Evolutionary conservation across 2,329 filamentous ascomycete genomes (phyloP).

Genomic region (Tolypocladium ovalisporum): DNA sequence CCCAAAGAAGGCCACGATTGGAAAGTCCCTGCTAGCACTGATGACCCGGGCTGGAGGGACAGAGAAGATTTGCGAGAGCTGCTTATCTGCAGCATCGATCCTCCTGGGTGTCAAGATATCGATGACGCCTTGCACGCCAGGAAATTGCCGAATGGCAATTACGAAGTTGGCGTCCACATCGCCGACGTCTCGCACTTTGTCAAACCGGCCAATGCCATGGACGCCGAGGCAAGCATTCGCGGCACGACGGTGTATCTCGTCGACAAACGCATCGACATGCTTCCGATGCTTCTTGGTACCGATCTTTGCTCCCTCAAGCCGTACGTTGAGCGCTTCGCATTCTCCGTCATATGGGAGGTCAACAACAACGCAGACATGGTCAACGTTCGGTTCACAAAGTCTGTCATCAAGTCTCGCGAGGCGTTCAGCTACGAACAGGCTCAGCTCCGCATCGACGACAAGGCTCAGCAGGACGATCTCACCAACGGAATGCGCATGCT

Average conservation of each 20-base stretch:
- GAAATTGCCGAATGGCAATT: conserved; percentile 80
- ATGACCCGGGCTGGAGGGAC: conserved; percentile 79
- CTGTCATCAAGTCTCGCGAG: conserved; percentile 91
- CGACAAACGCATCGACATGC: conserved; percentile 99
- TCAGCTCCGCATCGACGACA: conserved; percentile 86
- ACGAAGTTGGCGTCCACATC: conserved; percentile 94
- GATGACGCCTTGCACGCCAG: conserved; percentile 91
- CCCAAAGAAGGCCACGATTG: conserved; percentile 87
- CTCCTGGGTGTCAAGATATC: conserved; percentile 92
- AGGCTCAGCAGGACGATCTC: conserved; percentile 75
- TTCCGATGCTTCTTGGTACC: conserved; percentile 90
- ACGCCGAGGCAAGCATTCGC: conserved; percentile 83
- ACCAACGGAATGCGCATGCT: conserved; percentile 83
- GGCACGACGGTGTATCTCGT: conserved; percentile 96
- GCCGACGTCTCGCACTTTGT: conserved; percentile 99
- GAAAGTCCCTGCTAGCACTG: conserved; percentile 71
- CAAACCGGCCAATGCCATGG: conserved; percentile 94
- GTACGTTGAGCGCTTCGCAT: conserved; percentile 88
- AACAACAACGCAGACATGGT: conserved; percentile 77
- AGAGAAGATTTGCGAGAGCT: conserved; percentile 75
- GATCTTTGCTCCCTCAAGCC: conserved; percentile 95
- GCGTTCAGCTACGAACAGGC: conserved; percentile 98
- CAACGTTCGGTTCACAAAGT: conserved; percentile 84
- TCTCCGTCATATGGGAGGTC: conserved; percentile 83
- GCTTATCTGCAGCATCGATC: conserved; percentile 94